Evolutionary conservation across 805 yeast species (phyloP).

Genomic region (Metschnikowia koreensis): DNA sequence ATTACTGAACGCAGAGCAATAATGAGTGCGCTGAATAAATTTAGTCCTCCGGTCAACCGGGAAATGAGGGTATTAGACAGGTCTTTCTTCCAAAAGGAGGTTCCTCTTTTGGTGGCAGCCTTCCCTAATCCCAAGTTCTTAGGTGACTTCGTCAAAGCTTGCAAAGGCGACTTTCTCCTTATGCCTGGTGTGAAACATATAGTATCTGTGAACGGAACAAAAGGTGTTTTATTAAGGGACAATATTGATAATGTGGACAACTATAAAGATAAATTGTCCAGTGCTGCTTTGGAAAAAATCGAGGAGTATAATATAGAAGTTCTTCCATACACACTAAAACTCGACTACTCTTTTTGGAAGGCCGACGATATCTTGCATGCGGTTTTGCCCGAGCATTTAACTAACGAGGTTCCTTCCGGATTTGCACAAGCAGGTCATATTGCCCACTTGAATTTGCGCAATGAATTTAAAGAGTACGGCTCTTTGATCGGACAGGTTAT

Average conservation of each 20-base stretch:
- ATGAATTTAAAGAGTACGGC: slow-evolving; percentile 82
- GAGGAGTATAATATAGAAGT: slow-evolving; percentile 46
- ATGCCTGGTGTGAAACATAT: slow-evolving; percentile 73
- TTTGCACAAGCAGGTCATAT: slow-evolving; percentile 93
- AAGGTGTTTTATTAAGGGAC: slow-evolving; percentile 63
- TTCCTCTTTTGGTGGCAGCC: slow-evolving; percentile 63
- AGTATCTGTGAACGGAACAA: slow-evolving; percentile 39
- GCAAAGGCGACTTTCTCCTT: slow-evolving; percentile 60
- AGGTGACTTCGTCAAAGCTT: slow-evolving; percentile 58
- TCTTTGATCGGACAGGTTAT: slow-evolving; percentile 83
- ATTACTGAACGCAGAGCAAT: slow-evolving; percentile 27
- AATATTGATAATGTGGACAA: slow-evolving; percentile 40
- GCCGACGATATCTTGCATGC: slow-evolving; percentile 82
- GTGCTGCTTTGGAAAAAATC: slow-evolving; percentile 45
- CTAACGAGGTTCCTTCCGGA: slow-evolving; percentile 81
- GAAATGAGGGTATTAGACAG: slow-evolving; percentile 67
- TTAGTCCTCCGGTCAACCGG: slow-evolving; percentile 66
- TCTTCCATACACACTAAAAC: slow-evolving; percentile 49
- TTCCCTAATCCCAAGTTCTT: slow-evolving; percentile 66
- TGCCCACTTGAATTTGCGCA: slow-evolving; percentile 85
- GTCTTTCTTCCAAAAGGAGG: slow-evolving; percentile 53
- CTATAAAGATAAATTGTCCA: slow-evolving; percentile 38
- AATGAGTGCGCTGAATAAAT: slow-evolving; percentile 26
- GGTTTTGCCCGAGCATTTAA: slow-evolving; percentile 67
- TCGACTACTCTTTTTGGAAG: slow-evolving; percentile 82